Evolutionary conservation across 1,284 basidiomycete species (phyloP).

Genomic region (Ganoderma lingzhi): DNA sequence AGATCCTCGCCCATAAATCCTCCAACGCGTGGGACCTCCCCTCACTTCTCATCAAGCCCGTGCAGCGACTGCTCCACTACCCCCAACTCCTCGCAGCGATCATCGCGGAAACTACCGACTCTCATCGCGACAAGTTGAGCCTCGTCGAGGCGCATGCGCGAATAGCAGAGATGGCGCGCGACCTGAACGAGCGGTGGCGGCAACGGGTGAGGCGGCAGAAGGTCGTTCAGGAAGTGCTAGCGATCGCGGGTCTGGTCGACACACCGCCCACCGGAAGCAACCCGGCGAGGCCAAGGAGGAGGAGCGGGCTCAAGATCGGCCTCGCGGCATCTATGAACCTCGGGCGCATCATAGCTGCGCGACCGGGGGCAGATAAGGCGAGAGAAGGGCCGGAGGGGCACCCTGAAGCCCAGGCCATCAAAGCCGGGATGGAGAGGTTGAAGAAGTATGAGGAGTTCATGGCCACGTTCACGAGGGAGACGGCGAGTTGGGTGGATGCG

Average conservation of each 20-base stretch:
- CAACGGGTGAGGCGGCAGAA: conserved; percentile 80
- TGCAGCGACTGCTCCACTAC: conserved; percentile 92
- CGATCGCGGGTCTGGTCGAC: conserved; percentile 43
- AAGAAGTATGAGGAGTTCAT: conserved; percentile 55
- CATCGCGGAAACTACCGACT: conserved; percentile 78
- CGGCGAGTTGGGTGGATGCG: conserved; percentile 65
- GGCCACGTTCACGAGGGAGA: conserved; percentile 63
- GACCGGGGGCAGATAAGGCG: conserved; percentile 39
- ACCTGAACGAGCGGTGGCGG: conserved; percentile 88
- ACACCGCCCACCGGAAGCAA: too few species aligned
- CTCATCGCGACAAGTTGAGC: conserved; percentile 73
- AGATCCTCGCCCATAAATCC: conserved; percentile 72
- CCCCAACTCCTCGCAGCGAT: conserved; percentile 90
- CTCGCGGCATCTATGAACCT: conserved; percentile 60
- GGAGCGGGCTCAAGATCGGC: too few species aligned
- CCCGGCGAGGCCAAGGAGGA: too few species aligned
- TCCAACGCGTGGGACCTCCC: conserved; percentile 95
- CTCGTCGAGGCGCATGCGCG: conserved; percentile 61
- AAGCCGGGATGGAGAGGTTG: conserved; percentile 61
- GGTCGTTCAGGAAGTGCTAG: conserved; percentile 78
- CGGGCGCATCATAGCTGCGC: conserved; percentile 63
- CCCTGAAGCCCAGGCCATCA: conserved; percentile 64
- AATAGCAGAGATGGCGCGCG: conserved; percentile 82
- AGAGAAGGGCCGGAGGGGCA: conserved; percentile 47
- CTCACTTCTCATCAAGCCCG: conserved; percentile 90